Evolutionary conservation across 106 monocot genomes (phyloP).

Genomic region (Platanthera zijinensis): DNA sequence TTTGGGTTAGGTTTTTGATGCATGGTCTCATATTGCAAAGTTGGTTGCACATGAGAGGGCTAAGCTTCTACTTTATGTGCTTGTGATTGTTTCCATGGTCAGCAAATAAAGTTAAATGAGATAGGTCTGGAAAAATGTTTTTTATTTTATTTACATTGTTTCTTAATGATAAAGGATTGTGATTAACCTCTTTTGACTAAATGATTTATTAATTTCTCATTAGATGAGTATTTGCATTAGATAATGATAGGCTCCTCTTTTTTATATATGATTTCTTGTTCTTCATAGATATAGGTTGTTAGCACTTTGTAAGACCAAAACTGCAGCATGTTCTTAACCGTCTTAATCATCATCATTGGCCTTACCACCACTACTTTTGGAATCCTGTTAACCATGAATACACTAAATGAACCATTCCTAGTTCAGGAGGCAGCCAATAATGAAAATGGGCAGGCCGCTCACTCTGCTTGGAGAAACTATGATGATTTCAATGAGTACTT

Average conservation of each 20-base stretch:
- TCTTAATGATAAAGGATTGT: neutral
- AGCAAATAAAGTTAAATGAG: neutral
- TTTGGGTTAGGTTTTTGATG: neutral
- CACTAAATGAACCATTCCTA: neutral
- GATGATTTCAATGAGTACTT: constrained; percentile 98
- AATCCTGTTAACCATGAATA: neutral
- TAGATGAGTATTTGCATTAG: neutral
- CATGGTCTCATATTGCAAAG: neutral
- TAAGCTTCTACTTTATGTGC: neutral
- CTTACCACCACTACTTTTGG: neutral
- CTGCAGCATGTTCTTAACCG: neutral
- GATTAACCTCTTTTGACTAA: neutral
- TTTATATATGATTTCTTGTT: neutral
- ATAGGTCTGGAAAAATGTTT: neutral
- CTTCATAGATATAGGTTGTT: neutral
- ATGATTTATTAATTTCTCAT: neutral
- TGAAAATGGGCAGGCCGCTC: constrained; percentile 77
- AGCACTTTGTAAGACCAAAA: neutral
- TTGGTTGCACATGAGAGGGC: neutral
- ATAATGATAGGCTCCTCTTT: neutral
- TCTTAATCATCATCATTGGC: neutral
- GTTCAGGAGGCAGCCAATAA: constrained; percentile 69
- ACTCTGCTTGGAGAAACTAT: constrained; percentile 98
- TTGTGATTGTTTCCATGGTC: neutral
- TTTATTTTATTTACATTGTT: neutral